Base-by-base conservation (phyloP, 176 grass and related monocot genomes). In the Oryza glumipatula region DNA sequence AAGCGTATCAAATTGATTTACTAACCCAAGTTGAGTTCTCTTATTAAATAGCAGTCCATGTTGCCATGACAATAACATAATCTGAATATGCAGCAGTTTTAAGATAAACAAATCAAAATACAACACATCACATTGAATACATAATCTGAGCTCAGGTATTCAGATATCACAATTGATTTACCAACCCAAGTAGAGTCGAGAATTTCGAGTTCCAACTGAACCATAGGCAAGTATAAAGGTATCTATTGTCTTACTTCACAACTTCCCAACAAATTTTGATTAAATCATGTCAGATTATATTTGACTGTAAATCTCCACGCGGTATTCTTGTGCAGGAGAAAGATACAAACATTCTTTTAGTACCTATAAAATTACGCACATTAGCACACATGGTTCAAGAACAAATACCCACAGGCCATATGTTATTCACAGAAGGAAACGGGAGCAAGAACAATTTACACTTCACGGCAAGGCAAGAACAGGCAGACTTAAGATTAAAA, bases 391-490 rank as follows among this genome's bases (percentile, higher is more conserved):
- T 80, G 24, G 0, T 54, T 82, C 23, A 45, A 73, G 19, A 69
- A 78, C 45, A 81, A 79, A 83, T 80, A 84, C 46, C 38, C 68
- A 87, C 16, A 80, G 21, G 80, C 2, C 12, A n/a, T 65, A 64
- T 76, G 75, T 90, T 90, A 87, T 90, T 76, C 76, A 87, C 84
- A 90, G 13, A 80, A 83, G 80, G 14, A 3, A 79, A 61, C 84
- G 76, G n/a, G 6, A 77, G 65, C 21, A 68, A 76, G 51, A 76
- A 41, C 85, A 66, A 71, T 91, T 83, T 84, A 87, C 76, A 87
- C 28, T 71, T 71, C 43, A 72, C 68, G 70, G 10, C 22, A 48
- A 75, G 63, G 61, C 47, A 39, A 69, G 47, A 73, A 64, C 60
- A 68, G 36, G 48, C 33, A 51, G 22, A 61, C 32, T 73, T 47